Evolutionary conservation across 768 basidiomycete genomes (phyloP).

Genomic region (Suillus brevipes): DNA sequence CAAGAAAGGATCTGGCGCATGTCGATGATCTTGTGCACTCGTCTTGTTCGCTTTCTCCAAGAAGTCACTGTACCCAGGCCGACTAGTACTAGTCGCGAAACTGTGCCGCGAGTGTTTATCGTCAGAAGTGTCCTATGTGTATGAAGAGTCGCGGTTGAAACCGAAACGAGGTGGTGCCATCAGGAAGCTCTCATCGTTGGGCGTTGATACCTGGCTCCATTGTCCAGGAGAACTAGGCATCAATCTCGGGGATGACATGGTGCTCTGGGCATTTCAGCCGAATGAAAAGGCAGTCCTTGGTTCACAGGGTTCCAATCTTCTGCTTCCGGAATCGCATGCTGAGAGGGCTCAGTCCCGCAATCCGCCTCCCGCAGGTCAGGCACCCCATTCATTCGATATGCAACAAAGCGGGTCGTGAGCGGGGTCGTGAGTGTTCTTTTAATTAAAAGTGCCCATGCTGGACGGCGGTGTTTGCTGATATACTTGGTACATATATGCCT

Average conservation of each 20-base stretch:
- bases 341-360: constrained; percentile 44
- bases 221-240: constrained; percentile 59
- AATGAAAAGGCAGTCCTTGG: constrained; percentile 64
- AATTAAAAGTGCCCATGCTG: constrained; percentile 75
- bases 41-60: constrained; percentile 81
- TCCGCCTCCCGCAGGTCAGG: constrained; percentile 75
- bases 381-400: constrained; percentile 87
- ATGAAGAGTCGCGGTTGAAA: constrained; percentile 29
- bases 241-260: constrained; percentile 40
- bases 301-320: constrained; percentile 81
- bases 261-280: constrained; percentile 72
- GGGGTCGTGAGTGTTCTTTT: constrained; percentile 36
- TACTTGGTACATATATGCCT: constrained; percentile 82
- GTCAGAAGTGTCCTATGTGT: constrained; percentile 55
- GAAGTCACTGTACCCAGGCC: constrained; percentile 70
- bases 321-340: constrained; percentile 55
- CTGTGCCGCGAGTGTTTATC: constrained; percentile 53
- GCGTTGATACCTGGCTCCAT: constrained; percentile 62
- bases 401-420: too few species aligned
- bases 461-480: constrained; percentile 78
- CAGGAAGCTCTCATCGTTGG: constrained; percentile 42
- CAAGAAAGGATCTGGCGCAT: constrained; percentile 85
- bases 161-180: constrained; percentile 33
- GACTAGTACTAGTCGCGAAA: constrained; percentile 22
- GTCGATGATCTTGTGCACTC: constrained; percentile 76